Base-by-base conservation (phyloP, 140 eudicot genomes). In the Oenanthe javanica region DNA sequence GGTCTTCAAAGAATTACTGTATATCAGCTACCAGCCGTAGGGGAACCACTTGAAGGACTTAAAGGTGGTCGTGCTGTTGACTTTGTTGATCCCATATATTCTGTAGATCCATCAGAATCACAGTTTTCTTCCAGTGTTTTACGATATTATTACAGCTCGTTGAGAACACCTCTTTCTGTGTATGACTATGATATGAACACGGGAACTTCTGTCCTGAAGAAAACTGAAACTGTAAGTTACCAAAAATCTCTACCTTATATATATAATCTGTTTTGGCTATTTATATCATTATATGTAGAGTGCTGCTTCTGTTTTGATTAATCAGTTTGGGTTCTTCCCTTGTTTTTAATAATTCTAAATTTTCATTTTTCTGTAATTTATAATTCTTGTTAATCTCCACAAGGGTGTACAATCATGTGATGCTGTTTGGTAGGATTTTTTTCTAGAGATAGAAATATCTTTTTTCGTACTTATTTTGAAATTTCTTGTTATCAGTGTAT, bases 171-270 rank as follows among this genome's bases (percentile, higher is more conserved):
- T 71, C 83, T 82, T 78, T 92, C 97, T 82, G 93, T 88, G 72
- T 95, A 86, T 70, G 99, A 95, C 79, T 95, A 90, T 87, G 99
- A 95, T 83, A 92, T 95, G 99, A 82, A 90, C 80, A 82, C 97
- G 9, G 97, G 99, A 67, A 83, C 86, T 84, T 90, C 93, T 51
- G 92, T 95, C 84, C 79, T 90, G 83, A 95, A 95, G 97, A 95
- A 95, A 87, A 81, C 84, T 81, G 92, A 95, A 79, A 86, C 88
- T 51, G 99, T 95, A 80, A 87, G 94, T 90, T 81, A 57, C 50
- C 72, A 77, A 46, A 43, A 80, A 36, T 46, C 73, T 67, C 49
- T 59, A 46, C 38, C 45, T 71, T 15, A 71, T 1, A 5, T 71
- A 21, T 71, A 15, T 38, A 70, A 71, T 4, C 1, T 43, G 14